Evolutionary conservation across 164 flowering plant genomes (phyloP).

Genomic region (Houttuynia cordata): DNA sequence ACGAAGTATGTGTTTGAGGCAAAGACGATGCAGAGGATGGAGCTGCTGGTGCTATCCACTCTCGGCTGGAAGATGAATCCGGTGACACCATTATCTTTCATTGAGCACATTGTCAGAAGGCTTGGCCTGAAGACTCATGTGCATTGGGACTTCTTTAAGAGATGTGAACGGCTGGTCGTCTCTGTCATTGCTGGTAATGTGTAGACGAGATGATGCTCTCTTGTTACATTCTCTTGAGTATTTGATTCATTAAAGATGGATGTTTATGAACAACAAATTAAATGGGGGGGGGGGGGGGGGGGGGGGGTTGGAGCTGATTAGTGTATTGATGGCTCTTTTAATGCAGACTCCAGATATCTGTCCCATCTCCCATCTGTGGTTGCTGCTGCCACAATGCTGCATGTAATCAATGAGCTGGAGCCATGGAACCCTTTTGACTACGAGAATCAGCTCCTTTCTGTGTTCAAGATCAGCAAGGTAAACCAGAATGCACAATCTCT

Average conservation of each 20-base stretch:
- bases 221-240: too few relatives aligned
- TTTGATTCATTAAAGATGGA: background rate
- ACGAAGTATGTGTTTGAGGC: slow-evolving; percentile 56
- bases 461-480: slow-evolving; percentile 41
- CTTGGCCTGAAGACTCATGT: slow-evolving; percentile 36
- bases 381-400: slow-evolving; percentile 69
- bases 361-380: slow-evolving; percentile 42
- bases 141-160: slow-evolving; percentile 43
- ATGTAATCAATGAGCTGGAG: slow-evolving; percentile 47
- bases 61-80: slow-evolving; percentile 88
- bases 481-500: too few relatives aligned
- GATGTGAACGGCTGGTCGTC: slow-evolving; percentile 42
- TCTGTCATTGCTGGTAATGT: slow-evolving; percentile 41
- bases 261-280: background rate
- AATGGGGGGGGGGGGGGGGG: too few relatives aligned
- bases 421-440: slow-evolving; percentile 34
- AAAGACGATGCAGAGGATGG: slow-evolving; percentile 77
- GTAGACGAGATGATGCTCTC: background rate
- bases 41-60: slow-evolving; percentile 65
- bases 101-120: slow-evolving; percentile 60
- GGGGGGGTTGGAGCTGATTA: background rate
- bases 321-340: background rate
- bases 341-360: slow-evolving; percentile 29
- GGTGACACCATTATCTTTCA: slow-evolving; percentile 62
- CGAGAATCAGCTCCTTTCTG: slow-evolving; percentile 47